Conservation (phyloP, 768 basidiomycete species). For the Calocera cornea region DNA sequence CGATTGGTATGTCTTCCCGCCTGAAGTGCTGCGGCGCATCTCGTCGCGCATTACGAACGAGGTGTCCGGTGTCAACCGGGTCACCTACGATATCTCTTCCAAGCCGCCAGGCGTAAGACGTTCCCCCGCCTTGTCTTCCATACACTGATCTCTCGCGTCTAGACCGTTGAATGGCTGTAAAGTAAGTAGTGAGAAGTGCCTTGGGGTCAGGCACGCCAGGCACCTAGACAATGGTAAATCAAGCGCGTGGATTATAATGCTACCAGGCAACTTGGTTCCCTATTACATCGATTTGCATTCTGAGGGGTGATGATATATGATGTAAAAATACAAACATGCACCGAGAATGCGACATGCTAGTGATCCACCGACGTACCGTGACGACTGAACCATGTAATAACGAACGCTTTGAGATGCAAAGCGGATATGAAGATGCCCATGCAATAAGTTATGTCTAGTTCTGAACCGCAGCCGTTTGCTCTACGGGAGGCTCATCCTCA, state of each 20-base stretch:
- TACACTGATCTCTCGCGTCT: not conserved
- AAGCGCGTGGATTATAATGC: conserved; percentile 3
- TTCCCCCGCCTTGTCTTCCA: conserved; percentile 9
- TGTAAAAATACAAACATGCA: conserved; percentile 3
- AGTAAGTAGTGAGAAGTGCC: not conserved
- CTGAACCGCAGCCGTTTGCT: not conserved
- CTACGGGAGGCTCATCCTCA: not conserved
- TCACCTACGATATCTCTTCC: conserved; percentile 91
- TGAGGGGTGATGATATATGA: conserved; percentile 5
- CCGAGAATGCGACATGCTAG: not conserved
- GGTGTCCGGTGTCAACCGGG: conserved; percentile 88
- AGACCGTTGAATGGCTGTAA: conserved; percentile 27
- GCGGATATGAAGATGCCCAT: not conserved
- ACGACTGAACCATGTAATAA: not conserved
- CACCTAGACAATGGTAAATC: not conserved
- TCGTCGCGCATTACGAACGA: conserved; percentile 97
- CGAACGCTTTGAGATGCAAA: not conserved
- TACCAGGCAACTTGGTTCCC: not conserved
- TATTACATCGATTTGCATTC: conserved; percentile 4
- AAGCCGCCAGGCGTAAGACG: conserved; percentile 80
- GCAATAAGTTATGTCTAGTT: not conserved
- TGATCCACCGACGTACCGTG: not conserved
- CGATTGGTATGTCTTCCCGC: conserved; percentile 94
- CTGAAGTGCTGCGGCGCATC: conserved; percentile 75
- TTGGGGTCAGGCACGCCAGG: not conserved